Evolutionary conservation across 2,329 filamentous ascomycete species (phyloP).

Genomic region (Calonectria leucothoes): DNA sequence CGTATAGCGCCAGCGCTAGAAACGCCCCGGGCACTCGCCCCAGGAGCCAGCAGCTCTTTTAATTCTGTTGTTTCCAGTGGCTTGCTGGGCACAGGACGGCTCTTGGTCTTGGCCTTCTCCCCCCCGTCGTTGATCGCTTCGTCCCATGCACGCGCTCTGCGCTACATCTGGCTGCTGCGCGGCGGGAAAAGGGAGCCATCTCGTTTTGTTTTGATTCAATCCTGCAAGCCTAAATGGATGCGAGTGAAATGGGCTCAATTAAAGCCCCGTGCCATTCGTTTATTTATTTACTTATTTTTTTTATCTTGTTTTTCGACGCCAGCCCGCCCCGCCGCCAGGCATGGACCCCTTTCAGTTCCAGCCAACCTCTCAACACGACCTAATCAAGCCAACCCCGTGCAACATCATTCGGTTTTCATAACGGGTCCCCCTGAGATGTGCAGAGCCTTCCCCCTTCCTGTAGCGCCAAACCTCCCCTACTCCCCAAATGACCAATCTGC

Average conservation of each 20-base stretch:
- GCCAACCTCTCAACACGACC: constrained; percentile 6
- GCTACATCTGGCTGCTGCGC: background rate
- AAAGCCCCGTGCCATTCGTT: constrained; percentile 7
- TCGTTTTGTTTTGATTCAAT: constrained; percentile 2
- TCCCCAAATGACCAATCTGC: background rate
- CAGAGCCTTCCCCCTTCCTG: background rate
- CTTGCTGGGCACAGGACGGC: background rate
- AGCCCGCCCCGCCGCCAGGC: background rate
- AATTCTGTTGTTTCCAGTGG: constrained; percentile 4
- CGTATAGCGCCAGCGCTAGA: constrained; percentile 2
- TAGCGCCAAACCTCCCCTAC: background rate
- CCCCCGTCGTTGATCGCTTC: constrained; percentile 1
- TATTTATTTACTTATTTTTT: too few species aligned
- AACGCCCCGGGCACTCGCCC: background rate
- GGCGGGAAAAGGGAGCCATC: background rate
- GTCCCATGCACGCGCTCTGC: constrained; percentile 1
- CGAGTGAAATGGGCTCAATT: constrained; percentile 1
- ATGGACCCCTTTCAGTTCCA: background rate
- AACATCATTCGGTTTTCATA: constrained; percentile 9
- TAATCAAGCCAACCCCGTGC: background rate
- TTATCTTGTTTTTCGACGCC: background rate
- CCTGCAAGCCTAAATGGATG: background rate
- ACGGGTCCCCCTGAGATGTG: background rate
- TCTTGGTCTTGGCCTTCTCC: background rate
- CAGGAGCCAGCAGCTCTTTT: constrained; percentile 2